Base-by-base conservation (phyloP, 257 asterid species). In the Primulina tabacum region DNA sequence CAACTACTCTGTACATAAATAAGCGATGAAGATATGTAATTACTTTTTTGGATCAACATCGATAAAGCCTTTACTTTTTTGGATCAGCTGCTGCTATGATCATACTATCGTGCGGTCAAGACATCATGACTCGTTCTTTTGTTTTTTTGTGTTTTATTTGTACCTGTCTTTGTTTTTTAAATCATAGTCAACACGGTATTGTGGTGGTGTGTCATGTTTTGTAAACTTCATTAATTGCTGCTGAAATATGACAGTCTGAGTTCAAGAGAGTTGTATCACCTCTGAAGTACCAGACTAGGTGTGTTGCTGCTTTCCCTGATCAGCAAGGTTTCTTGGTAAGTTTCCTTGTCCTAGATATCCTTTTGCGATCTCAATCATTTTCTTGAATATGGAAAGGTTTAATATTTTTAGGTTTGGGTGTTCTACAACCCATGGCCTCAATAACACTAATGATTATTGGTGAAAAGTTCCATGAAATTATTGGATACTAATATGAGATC, bases 281-380 rank as follows among this genome's bases (percentile, higher is more conserved):
- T 24, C 63, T 94, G 74, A 91, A 91, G 90, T 88, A 91, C 86
- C 99, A 94, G 79, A 94, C 99, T 34, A 85, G 99, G 80, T 94
- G 97, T 76, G 69, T 94, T 64, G 99, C 99, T 69, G 96, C 99
- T 69, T 94, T 94, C 77, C 99, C 99, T 58, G 96, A 94, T 79
- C 91, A 94, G 80, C 96, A 91, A 84, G 99, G 99, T 57, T 94
- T 91, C 83, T 77, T 94, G 77, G 97, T 94, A 79, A 82, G 95
- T 82, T 77, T 59, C 62, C 62, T 52, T 26, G 35, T 60, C 67
- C 58, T 26, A 65, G 72, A 35, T 71, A 59, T 69, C 55, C 29
- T 64, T 43, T 16, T 59, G 40, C 34, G 37, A 28, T 26, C 12
- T 10, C 50, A 47, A 58, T 24, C 63, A 43, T 52, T 64, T 72